Conservation (phyloP, 2,329 filamentous ascomycete genomes). For the Colletotrichum lini region DNA sequence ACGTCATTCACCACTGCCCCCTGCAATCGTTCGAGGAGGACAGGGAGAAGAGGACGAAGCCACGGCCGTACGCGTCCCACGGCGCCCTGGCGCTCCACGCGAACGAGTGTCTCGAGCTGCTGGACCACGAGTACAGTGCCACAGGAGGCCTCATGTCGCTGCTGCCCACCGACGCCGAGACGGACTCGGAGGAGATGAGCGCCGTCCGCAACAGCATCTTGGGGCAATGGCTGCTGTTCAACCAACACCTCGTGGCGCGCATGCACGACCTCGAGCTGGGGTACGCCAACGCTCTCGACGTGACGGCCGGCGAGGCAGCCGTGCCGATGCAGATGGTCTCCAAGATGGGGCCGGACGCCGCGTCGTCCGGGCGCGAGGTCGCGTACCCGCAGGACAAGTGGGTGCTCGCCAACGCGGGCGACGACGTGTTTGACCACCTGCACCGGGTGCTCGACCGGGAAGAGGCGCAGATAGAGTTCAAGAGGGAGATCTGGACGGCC, state of each 20-base stretch:
- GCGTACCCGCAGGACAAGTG: conserved; percentile 69
- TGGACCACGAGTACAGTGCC: conserved; percentile 71
- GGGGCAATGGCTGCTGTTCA: conserved; percentile 70
- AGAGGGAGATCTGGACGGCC: conserved; percentile 52
- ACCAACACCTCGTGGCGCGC: conserved; percentile 67
- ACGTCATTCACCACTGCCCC: conserved; percentile 63
- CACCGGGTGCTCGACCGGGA: conserved; percentile 62
- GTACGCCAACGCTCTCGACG: conserved; percentile 66
- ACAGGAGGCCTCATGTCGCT: conserved; percentile 70
- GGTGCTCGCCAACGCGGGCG: conserved; percentile 68
- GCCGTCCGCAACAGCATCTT: conserved; percentile 66
- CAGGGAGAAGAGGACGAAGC: conserved; percentile 42
- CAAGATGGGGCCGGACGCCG: conserved; percentile 65
- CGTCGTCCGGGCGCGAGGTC: conserved; percentile 67
- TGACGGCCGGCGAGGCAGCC: conserved; percentile 64
- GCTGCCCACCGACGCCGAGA: conserved; percentile 60
- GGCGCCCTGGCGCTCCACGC: conserved; percentile 69
- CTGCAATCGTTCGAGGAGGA: conserved; percentile 50
- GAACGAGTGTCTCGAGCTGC: conserved; percentile 71
- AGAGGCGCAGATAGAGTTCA: conserved; percentile 58
- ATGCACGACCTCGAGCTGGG: conserved; percentile 71
- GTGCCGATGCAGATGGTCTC: conserved; percentile 68
- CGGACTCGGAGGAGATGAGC: conserved; percentile 54
- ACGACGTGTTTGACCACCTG: conserved; percentile 64
- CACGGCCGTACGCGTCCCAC: conserved; percentile 61